phyloP scores from a whole-genome alignment of 768 basidiomycete species.

The Ephemerocybe angulata region DNA sequence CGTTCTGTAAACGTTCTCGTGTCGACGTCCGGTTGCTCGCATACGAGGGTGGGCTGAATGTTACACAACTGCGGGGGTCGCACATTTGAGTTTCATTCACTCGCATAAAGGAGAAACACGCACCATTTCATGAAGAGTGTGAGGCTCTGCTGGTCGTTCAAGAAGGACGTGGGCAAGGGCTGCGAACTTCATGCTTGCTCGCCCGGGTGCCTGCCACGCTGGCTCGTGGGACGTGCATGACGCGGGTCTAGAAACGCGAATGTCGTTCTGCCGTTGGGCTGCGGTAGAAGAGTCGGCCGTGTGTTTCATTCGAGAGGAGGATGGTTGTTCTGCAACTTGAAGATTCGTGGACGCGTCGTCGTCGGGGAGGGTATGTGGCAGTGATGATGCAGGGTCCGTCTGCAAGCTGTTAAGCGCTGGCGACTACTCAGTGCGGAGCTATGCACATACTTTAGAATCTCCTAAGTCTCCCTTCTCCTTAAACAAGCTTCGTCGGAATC shows the following conservation, averaged over 20 bases:
- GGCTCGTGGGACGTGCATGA: conserved; percentile 13
- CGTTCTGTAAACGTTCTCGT: background rate
- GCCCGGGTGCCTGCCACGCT: conserved; percentile 10
- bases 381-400: conserved; percentile 2
- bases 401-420: background rate
- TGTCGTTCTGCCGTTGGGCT: background rate
- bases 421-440: background rate
- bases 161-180: background rate
- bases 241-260: background rate
- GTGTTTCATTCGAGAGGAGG: background rate
- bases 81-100: background rate
- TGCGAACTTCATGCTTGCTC: background rate
- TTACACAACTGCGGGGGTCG: background rate
- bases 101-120: background rate
- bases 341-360: background rate
- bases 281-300: background rate
- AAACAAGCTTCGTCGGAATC: background rate
- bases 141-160: background rate
- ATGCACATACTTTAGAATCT: conserved; percentile 1
- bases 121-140: conserved; percentile 4
- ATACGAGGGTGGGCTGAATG: conserved; percentile 7
- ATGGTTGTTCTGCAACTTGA: background rate
- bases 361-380: background rate
- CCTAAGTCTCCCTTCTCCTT: background rate
- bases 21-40: background rate